phyloP scores from a whole-genome alignment of 345 rosid species.

The Clarkia xantiana region DNA sequence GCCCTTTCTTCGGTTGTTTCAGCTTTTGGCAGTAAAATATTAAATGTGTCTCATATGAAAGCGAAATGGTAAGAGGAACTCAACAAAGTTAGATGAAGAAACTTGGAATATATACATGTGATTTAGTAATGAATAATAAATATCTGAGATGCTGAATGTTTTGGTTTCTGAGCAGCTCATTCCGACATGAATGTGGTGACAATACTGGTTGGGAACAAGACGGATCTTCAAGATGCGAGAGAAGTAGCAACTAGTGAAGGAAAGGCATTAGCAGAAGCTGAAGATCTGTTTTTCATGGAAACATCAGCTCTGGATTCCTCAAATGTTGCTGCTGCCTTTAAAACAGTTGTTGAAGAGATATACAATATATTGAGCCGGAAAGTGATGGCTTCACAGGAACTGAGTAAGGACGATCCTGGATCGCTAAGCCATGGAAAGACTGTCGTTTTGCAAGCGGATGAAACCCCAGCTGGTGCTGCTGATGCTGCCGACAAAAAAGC shows the following conservation, averaged over 20 bases:
- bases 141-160: too few relatives aligned
- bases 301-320: constrained; percentile 96
- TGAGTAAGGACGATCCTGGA: constrained; percentile 45
- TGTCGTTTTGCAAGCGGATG: constrained; percentile 41
- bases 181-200: constrained; percentile 99
- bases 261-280: constrained; percentile 73
- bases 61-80: too few relatives aligned
- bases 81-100: too few relatives aligned
- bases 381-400: constrained; percentile 70
- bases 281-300: constrained; percentile 84
- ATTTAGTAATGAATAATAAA: too few relatives aligned
- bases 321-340: constrained; percentile 78
- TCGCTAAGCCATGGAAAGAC: constrained; percentile 55
- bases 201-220: constrained; percentile 80
- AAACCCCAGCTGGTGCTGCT: constrained; percentile 4
- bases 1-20: too few relatives aligned
- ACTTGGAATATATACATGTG: too few relatives aligned
- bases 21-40: too few relatives aligned
- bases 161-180: constrained; percentile 45
- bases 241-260: constrained; percentile 84
- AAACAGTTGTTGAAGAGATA: constrained; percentile 86
- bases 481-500: constrained; percentile 18
- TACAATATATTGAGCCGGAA: constrained; percentile 77
- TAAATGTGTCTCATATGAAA: too few relatives aligned
- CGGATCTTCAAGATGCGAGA: constrained; percentile 83